Base-by-base conservation (phyloP, 2,329 filamentous ascomycete genomes). In the Diaporthe ilicicola region DNA sequence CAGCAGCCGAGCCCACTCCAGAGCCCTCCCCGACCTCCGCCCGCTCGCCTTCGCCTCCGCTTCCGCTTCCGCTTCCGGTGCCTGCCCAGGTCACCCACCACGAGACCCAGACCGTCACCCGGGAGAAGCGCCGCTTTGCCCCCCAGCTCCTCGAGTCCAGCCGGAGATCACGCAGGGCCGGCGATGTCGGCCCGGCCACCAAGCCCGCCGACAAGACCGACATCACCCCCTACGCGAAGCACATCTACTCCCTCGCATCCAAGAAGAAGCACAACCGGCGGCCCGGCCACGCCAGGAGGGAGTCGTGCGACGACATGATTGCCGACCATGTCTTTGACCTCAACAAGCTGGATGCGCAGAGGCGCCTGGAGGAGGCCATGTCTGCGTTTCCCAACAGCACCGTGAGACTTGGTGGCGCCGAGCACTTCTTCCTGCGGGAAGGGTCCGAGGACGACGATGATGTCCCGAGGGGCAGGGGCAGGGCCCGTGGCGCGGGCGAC, bases 111-210 rank as follows among this genome's bases (percentile, higher is more conserved):
- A 67, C 64, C 8, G 37, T 32, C 27, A 27, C 50, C 65, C 51
- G 77, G 61, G 77, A 78, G 48, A 82, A 81, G 75, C 84, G 86
- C 73, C 83, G 83, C 72, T 97, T 97, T 79, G 88, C 91, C 37
- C 94, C 94, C 15, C 92, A 95, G 76, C 84, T 97, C 69, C 91
- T 97, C 73, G 94, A 95, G 80, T 95, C 93, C 3, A 92, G 92
- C 4, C 89, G 90, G 76, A 87, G 94, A 67, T 90, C 90, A 42
- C 89, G 92, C 73, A 90, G 90, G 76, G 88, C 88, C 19, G 90
- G 90, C 24, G 91, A 94, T 75, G 80, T 86, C 1, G 86, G 86
- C 7, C 90, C 90, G 24, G 88, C 90, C 37, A 89, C 90, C 27
- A 86, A 85, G 67, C 89, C 88, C 13, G 87, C 88, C 70, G 90